Conservation (phyloP, 2,329 filamentous ascomycete genomes). For the Xylariaceae sp. region DNA sequence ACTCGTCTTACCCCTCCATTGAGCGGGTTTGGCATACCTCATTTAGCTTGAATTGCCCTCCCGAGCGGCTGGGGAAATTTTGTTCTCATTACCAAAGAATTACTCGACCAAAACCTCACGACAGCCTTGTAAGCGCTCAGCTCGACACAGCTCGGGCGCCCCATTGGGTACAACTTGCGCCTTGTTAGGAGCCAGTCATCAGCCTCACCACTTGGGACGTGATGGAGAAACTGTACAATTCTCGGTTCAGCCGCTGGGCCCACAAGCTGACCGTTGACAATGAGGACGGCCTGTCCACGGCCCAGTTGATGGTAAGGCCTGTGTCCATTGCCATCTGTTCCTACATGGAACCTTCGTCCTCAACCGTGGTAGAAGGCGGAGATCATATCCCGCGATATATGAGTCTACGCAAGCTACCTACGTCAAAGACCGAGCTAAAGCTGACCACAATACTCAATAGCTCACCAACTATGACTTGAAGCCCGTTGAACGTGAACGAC, state of each 20-base stretch:
- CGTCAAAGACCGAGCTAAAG: constrained; percentile 3
- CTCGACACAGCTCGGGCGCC: not conserved
- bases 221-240: constrained; percentile 31
- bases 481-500: constrained; percentile 70
- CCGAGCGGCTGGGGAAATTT: not conserved
- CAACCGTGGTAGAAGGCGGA: not conserved
- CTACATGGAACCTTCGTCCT: not conserved
- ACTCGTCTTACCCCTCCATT: not conserved
- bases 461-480: constrained; percentile 82
- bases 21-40: not conserved
- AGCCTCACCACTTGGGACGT: constrained; percentile 3
- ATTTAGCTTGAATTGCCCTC: constrained; percentile 1
- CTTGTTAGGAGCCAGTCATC: not conserved
- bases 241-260: constrained; percentile 38
- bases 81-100: constrained; percentile 18
- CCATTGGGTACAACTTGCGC: not conserved
- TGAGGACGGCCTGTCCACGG: constrained; percentile 71
- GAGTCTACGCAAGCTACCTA: no score
- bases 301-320: constrained; percentile 69
- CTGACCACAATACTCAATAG: constrained; percentile 29
- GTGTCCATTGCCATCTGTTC: not conserved
- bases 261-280: constrained; percentile 66
- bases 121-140: not conserved
- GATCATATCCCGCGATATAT: no score
- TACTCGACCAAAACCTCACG: constrained; percentile 17